Percentiles rank a stretch among this genome's conserved stretches.
Evolutionary conservation across 1,284 basidiomycete genomes (phyloP).

Genomic region (Melampsora americana): DNA sequence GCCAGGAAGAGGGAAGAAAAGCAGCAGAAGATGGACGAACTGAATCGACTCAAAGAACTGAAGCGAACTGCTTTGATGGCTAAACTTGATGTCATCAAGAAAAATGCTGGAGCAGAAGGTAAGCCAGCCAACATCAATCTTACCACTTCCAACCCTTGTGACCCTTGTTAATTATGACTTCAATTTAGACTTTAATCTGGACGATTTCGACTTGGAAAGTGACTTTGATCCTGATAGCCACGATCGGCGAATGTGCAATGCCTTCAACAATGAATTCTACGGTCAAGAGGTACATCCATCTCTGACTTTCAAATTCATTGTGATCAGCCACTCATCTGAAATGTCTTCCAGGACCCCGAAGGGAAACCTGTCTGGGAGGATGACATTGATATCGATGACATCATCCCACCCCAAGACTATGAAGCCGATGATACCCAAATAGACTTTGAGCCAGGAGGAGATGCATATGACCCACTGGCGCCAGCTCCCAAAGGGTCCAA

Average conservation of each 20-base stretch:
- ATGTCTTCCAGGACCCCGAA: slow-evolving; percentile 58
- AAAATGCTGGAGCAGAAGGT: slow-evolving; percentile 60
- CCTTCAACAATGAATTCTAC: slow-evolving; percentile 64
- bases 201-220: slow-evolving; percentile 51
- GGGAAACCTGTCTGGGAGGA: slow-evolving; percentile 82
- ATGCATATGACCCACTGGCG: slow-evolving; percentile 49
- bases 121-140: not conserved
- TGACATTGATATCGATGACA: slow-evolving; percentile 75
- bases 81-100: slow-evolving; percentile 68
- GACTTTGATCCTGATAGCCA: slow-evolving; percentile 79
- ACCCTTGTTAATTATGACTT: not conserved
- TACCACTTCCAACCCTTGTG: not conserved
- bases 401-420: slow-evolving; percentile 58
- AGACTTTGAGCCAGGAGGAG: slow-evolving; percentile 49
- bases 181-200: slow-evolving; percentile 51
- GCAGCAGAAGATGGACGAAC: slow-evolving; percentile 70
- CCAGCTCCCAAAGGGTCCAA: slow-evolving; percentile 45
- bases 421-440: slow-evolving; percentile 50
- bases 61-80: slow-evolving; percentile 78
- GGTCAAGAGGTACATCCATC: slow-evolving; percentile 53
- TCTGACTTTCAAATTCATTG: not conserved
- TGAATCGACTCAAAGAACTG: slow-evolving; percentile 71
- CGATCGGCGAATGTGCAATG: slow-evolving; percentile 69
- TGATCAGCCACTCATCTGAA: not conserved
- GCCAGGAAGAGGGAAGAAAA: slow-evolving; percentile 75